phyloP scores from a whole-genome alignment of 345 rosid species.

The Pugionium dolabratum region DNA sequence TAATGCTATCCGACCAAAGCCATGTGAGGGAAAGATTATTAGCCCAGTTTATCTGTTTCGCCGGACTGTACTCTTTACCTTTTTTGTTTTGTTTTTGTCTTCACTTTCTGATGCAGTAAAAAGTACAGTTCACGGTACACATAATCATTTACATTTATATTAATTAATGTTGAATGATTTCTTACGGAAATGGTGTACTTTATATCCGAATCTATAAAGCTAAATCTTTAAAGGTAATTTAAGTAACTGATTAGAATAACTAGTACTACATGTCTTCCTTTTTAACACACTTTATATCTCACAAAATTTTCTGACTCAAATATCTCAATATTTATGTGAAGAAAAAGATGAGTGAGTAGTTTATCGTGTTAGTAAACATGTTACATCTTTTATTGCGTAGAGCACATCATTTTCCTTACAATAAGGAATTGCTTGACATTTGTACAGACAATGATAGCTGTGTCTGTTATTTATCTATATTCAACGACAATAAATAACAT shows the following conservation, averaged over 20 bases:
- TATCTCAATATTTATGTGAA: no score
- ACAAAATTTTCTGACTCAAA: no score
- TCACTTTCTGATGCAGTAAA: constrained; percentile 28
- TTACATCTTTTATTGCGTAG: background rate
- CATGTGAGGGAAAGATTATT: constrained; percentile 31
- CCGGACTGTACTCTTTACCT: constrained; percentile 14
- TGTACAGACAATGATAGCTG: background rate
- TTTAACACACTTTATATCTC: no score
- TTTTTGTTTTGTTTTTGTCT: constrained; percentile 10
- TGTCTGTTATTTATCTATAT: background rate
- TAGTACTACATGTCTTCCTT: no score
- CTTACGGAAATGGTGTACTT: constrained; percentile 22
- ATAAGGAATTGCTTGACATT: background rate
- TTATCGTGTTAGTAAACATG: no score
- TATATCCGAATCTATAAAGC: background rate
- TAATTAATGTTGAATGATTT: constrained; percentile 14
- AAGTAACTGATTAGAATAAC: no score
- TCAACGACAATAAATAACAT: background rate
- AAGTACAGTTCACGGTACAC: constrained; percentile 38
- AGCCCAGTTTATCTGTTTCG: constrained; percentile 30
- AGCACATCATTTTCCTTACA: background rate
- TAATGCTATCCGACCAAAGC: constrained; percentile 26
- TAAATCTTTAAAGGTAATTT: background rate
- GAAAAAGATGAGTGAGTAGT: no score
- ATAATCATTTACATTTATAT: constrained; percentile 16